Evolutionary conservation across 208 protist genomes (phyloP).

Genomic region (Leishmania amazonensis): DNA sequence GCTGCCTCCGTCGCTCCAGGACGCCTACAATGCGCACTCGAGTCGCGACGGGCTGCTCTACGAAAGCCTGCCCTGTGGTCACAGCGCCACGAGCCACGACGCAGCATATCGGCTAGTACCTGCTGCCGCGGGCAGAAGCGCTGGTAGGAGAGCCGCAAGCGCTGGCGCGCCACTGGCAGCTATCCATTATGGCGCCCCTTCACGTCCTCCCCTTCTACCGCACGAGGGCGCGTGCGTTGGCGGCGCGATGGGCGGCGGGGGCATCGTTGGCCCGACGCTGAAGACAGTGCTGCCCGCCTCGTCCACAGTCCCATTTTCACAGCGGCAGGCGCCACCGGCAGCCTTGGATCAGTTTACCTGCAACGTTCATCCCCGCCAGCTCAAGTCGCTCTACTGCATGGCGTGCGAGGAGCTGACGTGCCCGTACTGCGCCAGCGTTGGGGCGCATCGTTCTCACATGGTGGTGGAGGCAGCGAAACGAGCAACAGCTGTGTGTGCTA

Average conservation of each 20-base stretch:
- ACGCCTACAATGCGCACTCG: not conserved
- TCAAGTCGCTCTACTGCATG: constrained; percentile 56
- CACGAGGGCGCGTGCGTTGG: not conserved
- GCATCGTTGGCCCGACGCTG: not conserved
- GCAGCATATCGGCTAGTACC: not conserved
- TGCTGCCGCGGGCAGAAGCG: not conserved
- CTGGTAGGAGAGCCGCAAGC: not conserved
- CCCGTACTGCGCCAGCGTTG: constrained; percentile 73
- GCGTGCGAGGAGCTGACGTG: constrained; percentile 60
- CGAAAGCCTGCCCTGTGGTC: not conserved
- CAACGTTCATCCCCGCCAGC: constrained; percentile 37
- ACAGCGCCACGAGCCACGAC: not conserved
- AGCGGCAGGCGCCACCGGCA: constrained; percentile 10
- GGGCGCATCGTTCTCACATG: constrained; percentile 55
- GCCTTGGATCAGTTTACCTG: constrained; percentile 41
- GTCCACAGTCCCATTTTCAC: not conserved
- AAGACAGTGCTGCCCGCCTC: not conserved
- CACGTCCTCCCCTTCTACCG: not conserved
- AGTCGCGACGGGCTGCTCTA: not conserved
- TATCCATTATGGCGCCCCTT: not conserved
- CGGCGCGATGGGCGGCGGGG: not conserved
- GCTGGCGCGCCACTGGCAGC: not conserved
- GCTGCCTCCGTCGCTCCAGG: not conserved
- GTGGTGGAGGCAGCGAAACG: constrained; percentile 39
- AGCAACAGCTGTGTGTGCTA: constrained; percentile 25